Conservation (phyloP, 2,329 filamentous ascomycete genomes). For the Bipolaris bicolor region DNA sequence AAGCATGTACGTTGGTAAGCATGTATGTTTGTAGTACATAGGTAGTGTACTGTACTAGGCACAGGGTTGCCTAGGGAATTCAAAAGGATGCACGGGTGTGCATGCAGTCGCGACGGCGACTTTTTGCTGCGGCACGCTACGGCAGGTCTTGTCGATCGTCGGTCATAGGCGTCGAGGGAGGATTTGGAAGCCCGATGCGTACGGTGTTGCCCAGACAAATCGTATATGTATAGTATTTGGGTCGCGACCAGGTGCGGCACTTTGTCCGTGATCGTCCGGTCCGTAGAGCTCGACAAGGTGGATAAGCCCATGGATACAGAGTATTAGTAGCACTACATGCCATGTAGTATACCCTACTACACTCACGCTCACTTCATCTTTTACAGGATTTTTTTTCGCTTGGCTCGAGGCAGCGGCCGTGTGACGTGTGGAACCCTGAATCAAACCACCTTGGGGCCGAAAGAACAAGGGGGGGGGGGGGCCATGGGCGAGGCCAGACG, state of each 20-base stretch:
- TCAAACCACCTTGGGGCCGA: background rate
- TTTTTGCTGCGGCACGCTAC: constrained; percentile 1
- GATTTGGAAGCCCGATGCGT: background rate
- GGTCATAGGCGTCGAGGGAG: background rate
- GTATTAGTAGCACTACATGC: background rate
- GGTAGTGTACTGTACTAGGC: background rate
- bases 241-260: background rate
- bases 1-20: too few species aligned
- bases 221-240: background rate
- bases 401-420: background rate
- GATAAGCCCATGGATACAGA: background rate
- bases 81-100: constrained; percentile 5
- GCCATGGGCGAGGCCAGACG: background rate
- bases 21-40: too few species aligned
- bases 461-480: background rate
- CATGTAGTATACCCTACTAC: too few species aligned
- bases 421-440: background rate
- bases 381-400: background rate
- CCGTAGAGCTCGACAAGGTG: background rate
- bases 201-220: background rate
- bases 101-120: constrained; percentile 8
- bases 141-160: background rate
- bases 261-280: constrained; percentile 4
- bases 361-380: background rate
- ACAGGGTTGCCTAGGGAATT: constrained; percentile 3